Evolutionary conservation across 495 filamentous ascomycete species (phyloP).

Genomic region (Neurospora sp.): DNA sequence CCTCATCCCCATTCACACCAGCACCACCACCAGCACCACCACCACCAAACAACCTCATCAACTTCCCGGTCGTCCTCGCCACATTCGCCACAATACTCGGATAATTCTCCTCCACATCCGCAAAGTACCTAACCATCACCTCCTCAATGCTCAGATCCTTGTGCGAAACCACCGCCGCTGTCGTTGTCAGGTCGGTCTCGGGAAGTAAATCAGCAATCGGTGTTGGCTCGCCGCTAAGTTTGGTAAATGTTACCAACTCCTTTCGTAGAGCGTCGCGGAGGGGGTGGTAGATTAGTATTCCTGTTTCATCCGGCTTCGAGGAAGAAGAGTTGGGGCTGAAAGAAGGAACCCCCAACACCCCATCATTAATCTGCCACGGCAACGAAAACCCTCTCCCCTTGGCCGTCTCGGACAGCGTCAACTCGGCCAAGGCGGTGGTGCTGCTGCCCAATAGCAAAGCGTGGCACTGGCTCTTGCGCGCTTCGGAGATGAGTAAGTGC

Average conservation of each 20-base stretch:
- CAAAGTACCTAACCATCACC: slow-evolving; percentile 81
- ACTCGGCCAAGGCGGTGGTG: slow-evolving; percentile 79
- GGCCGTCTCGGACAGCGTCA: slow-evolving; percentile 75
- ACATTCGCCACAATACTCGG: slow-evolving; percentile 92
- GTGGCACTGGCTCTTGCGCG: slow-evolving; percentile 49
- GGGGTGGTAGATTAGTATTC: slow-evolving; percentile 16
- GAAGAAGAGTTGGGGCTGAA: too few relatives aligned
- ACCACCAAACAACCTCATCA: slow-evolving; percentile 31
- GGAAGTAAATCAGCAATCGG: slow-evolving; percentile 12
- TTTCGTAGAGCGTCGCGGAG: slow-evolving; percentile 73
- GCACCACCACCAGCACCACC: not conserved
- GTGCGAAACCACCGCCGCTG: slow-evolving; percentile 42
- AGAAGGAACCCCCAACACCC: slow-evolving; percentile 40
- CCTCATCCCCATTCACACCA: not conserved
- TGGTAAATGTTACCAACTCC: slow-evolving; percentile 58
- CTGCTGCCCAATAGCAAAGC: slow-evolving; percentile 74
- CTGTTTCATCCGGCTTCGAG: too few relatives aligned
- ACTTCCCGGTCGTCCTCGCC: slow-evolving; percentile 73
- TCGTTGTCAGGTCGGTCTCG: slow-evolving; percentile 12
- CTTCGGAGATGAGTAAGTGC: slow-evolving; percentile 55
- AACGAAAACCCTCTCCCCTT: slow-evolving; percentile 80
- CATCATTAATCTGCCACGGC: slow-evolving; percentile 74
- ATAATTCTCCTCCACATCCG: slow-evolving; percentile 76
- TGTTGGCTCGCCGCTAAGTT: slow-evolving; percentile 28
- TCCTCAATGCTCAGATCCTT: slow-evolving; percentile 83